phyloP scores from a whole-genome alignment of 2,329 filamentous ascomycete species.

The Ceratocystis destructans region DNA sequence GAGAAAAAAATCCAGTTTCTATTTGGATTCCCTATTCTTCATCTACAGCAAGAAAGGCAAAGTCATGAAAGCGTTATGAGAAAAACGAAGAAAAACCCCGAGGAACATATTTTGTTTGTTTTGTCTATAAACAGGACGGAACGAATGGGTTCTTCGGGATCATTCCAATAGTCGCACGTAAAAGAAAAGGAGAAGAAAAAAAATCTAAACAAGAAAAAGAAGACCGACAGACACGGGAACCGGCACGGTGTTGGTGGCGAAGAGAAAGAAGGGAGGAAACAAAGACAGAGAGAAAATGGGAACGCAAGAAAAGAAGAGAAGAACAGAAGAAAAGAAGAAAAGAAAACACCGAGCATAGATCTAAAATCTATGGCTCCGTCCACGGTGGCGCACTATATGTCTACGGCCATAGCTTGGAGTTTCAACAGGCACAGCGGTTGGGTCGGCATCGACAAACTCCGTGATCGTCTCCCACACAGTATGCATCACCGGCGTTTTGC shows the following conservation, averaged over 20 bases:
- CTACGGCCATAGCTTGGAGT: not conserved
- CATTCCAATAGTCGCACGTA: not conserved
- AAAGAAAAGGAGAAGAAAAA: not conserved
- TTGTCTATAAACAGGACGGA: too few species aligned
- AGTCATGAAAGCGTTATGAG: too few species aligned
- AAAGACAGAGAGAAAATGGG: not conserved
- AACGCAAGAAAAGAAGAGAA: not conserved
- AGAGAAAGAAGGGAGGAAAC: not conserved
- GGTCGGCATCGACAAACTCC: conserved; percentile 27
- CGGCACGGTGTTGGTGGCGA: not conserved
- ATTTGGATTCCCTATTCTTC: not conserved
- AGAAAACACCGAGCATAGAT: not conserved
- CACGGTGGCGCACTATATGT: not conserved
- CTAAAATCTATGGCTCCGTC: not conserved
- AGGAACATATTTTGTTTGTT: too few species aligned
- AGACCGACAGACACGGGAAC: not conserved
- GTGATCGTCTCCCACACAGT: conserved; percentile 36
- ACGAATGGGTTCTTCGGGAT: not conserved
- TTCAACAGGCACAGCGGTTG: not conserved
- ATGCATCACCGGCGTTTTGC: conserved; percentile 23
- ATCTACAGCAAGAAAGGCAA: too few species aligned
- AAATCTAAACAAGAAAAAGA: not conserved
- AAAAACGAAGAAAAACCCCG: too few species aligned
- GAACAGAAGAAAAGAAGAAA: not conserved
- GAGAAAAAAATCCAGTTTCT: not conserved